Evolutionary conservation across 495 filamentous ascomycete species (phyloP).

Genomic region (Penicillium waksmanii): DNA sequence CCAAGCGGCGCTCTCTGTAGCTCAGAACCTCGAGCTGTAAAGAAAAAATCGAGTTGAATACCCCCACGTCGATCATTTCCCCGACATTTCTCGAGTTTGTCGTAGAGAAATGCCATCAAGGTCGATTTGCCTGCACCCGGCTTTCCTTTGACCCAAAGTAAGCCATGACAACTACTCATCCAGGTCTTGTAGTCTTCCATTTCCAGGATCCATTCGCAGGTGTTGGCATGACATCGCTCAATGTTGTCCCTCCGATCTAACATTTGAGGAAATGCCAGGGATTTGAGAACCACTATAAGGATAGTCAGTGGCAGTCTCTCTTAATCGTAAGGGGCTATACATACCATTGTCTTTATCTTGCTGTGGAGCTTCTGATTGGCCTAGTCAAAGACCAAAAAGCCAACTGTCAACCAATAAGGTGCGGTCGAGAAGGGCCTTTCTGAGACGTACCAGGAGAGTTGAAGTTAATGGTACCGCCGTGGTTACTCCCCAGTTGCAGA

Average conservation of each 20-base stretch:
- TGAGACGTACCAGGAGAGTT: background rate
- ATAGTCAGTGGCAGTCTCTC: background rate
- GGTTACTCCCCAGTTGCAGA: background rate
- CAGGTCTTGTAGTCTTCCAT: constrained; percentile 18
- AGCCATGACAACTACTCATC: constrained; percentile 17
- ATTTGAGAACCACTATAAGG: background rate
- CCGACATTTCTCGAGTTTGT: constrained; percentile 7
- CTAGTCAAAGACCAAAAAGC: background rate
- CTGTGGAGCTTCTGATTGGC: background rate
- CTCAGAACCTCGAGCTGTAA: background rate
- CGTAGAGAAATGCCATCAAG: constrained; percentile 30
- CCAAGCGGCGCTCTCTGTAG: background rate
- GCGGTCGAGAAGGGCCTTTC: too few species aligned
- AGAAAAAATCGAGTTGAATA: background rate
- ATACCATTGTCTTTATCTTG: background rate
- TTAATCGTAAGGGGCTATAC: background rate
- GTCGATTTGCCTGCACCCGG: constrained; percentile 54
- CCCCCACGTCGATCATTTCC: background rate
- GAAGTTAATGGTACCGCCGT: background rate
- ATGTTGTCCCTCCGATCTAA: constrained; percentile 13
- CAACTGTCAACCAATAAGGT: too few species aligned
- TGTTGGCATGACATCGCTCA: constrained; percentile 27
- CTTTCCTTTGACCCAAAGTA: constrained; percentile 54
- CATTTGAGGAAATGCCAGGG: constrained; percentile 15
- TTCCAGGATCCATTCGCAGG: constrained; percentile 21